Conservation (phyloP, 148 eudicot species). For the Drosera capensis region DNA sequence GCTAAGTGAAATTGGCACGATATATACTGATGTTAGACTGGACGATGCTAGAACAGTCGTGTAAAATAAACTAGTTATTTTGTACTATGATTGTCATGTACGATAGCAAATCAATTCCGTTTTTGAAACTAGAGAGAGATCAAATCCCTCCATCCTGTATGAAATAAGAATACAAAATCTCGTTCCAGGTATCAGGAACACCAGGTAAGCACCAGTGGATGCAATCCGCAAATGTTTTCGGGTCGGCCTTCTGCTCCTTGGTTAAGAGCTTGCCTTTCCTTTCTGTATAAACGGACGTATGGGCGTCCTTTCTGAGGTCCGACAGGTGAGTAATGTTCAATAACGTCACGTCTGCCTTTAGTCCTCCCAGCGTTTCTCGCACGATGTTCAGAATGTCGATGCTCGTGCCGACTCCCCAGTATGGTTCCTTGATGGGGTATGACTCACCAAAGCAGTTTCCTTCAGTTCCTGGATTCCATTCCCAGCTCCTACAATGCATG, state of each 20-base stretch:
- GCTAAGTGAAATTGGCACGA: too few species aligned
- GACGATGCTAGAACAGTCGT: too few species aligned
- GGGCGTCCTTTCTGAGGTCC: conserved; percentile 79
- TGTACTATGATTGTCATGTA: too few species aligned
- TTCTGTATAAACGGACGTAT: conserved; percentile 66
- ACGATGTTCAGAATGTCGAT: conserved; percentile 53
- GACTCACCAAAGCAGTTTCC: conserved; percentile 76
- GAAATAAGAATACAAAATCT: conserved; percentile 58
- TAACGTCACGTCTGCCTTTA: conserved; percentile 38
- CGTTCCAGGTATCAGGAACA: conserved; percentile 92
- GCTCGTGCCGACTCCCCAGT: conserved; percentile 75
- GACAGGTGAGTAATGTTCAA: conserved; percentile 75
- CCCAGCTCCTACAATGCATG: conserved; percentile 68
- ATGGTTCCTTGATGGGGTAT: conserved; percentile 38
- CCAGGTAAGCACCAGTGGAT: conserved; percentile 97
- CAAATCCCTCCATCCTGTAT: conserved; percentile 17
- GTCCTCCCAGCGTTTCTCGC: conserved; percentile 24
- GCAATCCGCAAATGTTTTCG: conserved; percentile 71
- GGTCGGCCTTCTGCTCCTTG: conserved; percentile 60
- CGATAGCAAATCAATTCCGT: too few species aligned
- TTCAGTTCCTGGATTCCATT: conserved; percentile 70
- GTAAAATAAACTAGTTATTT: too few species aligned
- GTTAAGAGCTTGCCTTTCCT: conserved; percentile 67
- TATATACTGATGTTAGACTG: too few species aligned
- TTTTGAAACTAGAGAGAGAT: too few species aligned